Conservation (phyloP, 371 early-diverging fungal genomes). For the Mucor lusitanicus region DNA sequence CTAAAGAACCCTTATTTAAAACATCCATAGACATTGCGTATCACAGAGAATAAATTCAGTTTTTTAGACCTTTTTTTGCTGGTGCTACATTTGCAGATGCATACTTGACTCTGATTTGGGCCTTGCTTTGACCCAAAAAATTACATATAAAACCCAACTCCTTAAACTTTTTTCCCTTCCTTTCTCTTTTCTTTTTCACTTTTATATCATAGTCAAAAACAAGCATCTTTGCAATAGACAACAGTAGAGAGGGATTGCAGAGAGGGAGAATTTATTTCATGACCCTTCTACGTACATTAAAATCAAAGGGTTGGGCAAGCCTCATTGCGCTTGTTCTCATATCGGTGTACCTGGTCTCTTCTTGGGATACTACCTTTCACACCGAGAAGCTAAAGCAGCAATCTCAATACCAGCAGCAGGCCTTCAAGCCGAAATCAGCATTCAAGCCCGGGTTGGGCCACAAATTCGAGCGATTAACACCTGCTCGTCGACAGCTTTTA, state of each 20-base stretch:
- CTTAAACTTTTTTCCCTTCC: neutral
- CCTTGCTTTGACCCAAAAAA: neutral
- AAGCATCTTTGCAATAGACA: neutral
- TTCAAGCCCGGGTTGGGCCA: neutral
- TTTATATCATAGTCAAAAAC: neutral
- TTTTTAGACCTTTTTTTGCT: neutral
- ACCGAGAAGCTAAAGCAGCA: neutral
- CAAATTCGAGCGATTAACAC: constrained; percentile 11
- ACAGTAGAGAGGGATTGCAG: neutral
- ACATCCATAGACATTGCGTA: neutral
- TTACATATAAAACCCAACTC: neutral
- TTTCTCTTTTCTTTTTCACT: neutral
- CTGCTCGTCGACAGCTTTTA: constrained; percentile 9
- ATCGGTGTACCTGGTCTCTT: neutral
- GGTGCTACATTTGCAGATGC: neutral
- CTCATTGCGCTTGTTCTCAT: neutral
- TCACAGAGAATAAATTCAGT: neutral
- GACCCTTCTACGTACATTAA: neutral
- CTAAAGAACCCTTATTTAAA: neutral
- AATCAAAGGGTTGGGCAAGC: constrained; percentile 3
- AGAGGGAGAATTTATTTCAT: neutral
- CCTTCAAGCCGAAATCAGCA: neutral
- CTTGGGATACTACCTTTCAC: neutral
- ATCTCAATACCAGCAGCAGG: neutral
- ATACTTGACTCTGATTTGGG: constrained; percentile 4